These are phyloP conservation scores for Blastobotrys elegans DNA, from an alignment of 1,139 yeast genomes.

Conservation along the genomic window DNA sequence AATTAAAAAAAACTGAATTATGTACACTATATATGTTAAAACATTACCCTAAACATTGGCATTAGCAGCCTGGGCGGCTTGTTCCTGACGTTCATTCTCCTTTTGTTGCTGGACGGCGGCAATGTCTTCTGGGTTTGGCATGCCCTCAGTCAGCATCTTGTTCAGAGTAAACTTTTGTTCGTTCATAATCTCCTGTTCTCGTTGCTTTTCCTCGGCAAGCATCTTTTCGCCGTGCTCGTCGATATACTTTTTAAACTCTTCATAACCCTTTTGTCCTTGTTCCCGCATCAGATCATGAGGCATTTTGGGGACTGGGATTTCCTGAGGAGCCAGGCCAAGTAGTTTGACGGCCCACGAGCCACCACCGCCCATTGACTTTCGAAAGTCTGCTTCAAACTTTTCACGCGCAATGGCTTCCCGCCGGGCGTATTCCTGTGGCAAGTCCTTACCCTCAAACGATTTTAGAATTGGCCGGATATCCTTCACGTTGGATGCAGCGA, in stretches of 20 bases:
- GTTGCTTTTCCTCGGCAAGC: slow-evolving; percentile 71
- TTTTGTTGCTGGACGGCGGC: slow-evolving; percentile 58
- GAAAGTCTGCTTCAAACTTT: slow-evolving; percentile 65
- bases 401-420: slow-evolving; percentile 75
- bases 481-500: slow-evolving; percentile 84
- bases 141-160: slow-evolving; percentile 78
- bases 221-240: slow-evolving; percentile 87
- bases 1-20: not conserved
- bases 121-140: slow-evolving; percentile 81
- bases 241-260: slow-evolving; percentile 74
- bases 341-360: slow-evolving; percentile 55
- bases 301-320: slow-evolving; percentile 65
- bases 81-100: slow-evolving; percentile 35
- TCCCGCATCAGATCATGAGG: slow-evolving; percentile 89
- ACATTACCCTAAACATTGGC: not conserved
- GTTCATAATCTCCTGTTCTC: slow-evolving; percentile 74
- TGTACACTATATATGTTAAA: not conserved
- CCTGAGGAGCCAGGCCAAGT: slow-evolving; percentile 55
- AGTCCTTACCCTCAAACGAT: slow-evolving; percentile 60
- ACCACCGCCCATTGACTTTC: slow-evolving; percentile 36
- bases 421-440: slow-evolving; percentile 72
- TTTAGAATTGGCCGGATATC: slow-evolving; percentile 87
- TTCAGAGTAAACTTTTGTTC: slow-evolving; percentile 74
- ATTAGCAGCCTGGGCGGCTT: not conserved
- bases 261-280: slow-evolving; percentile 87